phyloP scores from a whole-genome alignment of 2,329 filamentous ascomycete genomes.

The Colletotrichum higginsianum region DNA sequence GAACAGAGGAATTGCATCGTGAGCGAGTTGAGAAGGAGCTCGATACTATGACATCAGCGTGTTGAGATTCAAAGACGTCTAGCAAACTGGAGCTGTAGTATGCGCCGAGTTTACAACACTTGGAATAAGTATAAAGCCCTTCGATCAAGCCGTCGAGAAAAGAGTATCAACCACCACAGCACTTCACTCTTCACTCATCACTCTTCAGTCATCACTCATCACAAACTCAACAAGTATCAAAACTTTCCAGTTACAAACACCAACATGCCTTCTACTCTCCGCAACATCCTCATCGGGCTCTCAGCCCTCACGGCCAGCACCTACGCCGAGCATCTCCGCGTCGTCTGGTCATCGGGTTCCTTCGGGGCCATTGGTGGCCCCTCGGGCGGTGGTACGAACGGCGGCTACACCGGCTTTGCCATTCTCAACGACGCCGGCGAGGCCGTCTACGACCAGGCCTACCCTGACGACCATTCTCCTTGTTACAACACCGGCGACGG shows the following conservation, averaged over 20 bases:
- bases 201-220: too few relatives aligned
- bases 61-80: neutral
- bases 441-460: slow-evolving; percentile 19
- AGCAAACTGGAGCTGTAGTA: neutral
- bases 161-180: neutral
- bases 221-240: neutral
- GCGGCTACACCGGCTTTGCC: slow-evolving; percentile 21
- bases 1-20: too few relatives aligned
- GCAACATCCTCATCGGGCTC: slow-evolving; percentile 9
- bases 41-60: neutral
- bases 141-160: neutral
- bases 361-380: slow-evolving; percentile 10
- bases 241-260: neutral
- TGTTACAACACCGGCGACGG: slow-evolving; percentile 28
- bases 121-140: neutral
- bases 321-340: slow-evolving; percentile 22
- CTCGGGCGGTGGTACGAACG: neutral
- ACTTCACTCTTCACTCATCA: neutral
- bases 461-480: slow-evolving; percentile 16
- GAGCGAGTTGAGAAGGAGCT: neutral
- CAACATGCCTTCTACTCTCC: neutral
- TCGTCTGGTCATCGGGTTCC: slow-evolving; percentile 19
- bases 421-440: slow-evolving; percentile 25
- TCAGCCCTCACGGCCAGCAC: neutral
- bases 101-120: neutral